Base-by-base conservation (phyloP, 2,329 filamentous ascomycete genomes). In the Exophiala bonariae region DNA sequence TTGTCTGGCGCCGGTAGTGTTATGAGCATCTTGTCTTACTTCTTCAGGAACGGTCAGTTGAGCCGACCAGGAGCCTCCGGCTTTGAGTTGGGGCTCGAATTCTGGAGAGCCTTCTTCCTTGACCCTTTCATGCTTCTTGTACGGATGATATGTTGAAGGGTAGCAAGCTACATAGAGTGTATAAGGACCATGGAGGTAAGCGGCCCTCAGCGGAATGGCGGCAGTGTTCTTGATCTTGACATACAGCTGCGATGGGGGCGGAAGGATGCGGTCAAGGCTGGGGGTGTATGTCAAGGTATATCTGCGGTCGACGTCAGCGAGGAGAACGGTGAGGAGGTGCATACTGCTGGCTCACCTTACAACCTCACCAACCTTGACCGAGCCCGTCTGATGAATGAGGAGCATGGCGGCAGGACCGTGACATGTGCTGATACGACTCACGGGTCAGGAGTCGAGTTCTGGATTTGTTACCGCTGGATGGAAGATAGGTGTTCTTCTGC, bases 71-170 rank as follows among this genome's bases (percentile, higher is more conserved):
- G 79, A 83, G 5, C 89, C 91, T 22, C 91, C 93, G 7, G 93
- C 91, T 74, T 97, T 97, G 63, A 99, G 79, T 74, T 96, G 92
- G 37, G 93, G 92, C 70, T 99, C 93, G 62, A 93, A 99, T 60
- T 95, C 87, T 13, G 93, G 93, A 1, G 86, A 79, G 37, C 88
- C 89, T 71, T 90, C 84, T 42, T 77, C 76, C 42, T 83, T 79
- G 1, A 85, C 79, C 41, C 85, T 77, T 48, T 84, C 80, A 59
- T 87, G 84, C 64, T 89, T 90, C 56, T 78, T 74, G 68, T 96
- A 90, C 2, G 92, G 89, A 61, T 91, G 80, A 72, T 93, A 97
- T 37, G 78, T 81, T 13, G 87, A 78, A 1, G 92, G 89, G 61
- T 95, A 95, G 18, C 90, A 87, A 41, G 91, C 84, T 39, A 91